Base-by-base conservation (phyloP, 371 early-diverging fungal genomes). In the Mortierella sp. region DNA sequence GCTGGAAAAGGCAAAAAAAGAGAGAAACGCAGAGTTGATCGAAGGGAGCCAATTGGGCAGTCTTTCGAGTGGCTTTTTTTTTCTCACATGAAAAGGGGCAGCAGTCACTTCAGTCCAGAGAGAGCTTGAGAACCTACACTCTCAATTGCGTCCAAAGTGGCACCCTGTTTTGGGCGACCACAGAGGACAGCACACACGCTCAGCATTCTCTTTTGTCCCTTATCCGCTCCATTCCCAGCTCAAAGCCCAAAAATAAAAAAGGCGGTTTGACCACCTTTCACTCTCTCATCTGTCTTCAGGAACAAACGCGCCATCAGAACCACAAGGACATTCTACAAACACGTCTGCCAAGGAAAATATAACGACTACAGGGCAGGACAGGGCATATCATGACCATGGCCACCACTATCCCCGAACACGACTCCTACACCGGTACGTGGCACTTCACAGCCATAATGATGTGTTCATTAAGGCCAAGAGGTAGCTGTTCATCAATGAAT, bases 391-490 rank as follows among this genome's bases (percentile, higher is more conserved):
- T 52, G 72, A 73, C 81, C 47, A 84, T 84, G 84, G 54, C 81
- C 2, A 38, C 77, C 71, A 38, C 80, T 42, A 80, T 86, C 45
- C 68, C 82, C n/a, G 78, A 82, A 50, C 78, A 82, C 54, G 87
- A 86, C 65, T 82, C 82, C 26, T 86, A 82, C 28, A 82, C 78
- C 9, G 86, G 82, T 82, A 82, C 24, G 34, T 21, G 10, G 9
- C 11, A 3, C 7, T 19, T 13, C 14, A 31, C 4, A 13, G 7
- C 26, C 26, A 38, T 38, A 38, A 38, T 38, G 42, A 38, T 38
- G 42, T n/a, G 11, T 63, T 63, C 34, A 31, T 38, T 24, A 31
- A 16, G 24, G 24, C 7, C 21, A 55, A 3, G n/a, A n/a, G 9
- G 21, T 1, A n/a, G 52, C 5, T 13, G 14, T 21, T 55, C 55